A percentile compares a stretch with the other conserved stretches of the same genome.
Evolutionary conservation across 164 flowering plant genomes (phyloP).

Genomic region (Dillenia suffruticosa): DNA sequence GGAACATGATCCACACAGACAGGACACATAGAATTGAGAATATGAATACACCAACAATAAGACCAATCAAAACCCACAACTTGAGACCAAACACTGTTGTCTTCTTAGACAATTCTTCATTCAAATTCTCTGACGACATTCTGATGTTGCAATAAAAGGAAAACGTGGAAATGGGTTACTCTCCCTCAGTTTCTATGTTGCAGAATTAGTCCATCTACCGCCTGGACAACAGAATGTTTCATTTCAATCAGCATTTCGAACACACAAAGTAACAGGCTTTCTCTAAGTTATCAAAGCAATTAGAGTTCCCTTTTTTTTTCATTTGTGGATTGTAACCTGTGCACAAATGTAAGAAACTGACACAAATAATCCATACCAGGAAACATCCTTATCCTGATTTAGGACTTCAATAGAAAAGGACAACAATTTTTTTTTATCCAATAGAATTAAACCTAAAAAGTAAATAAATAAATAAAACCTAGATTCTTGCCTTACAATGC

Average conservation of each 20-base stretch:
- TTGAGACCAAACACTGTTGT: conserved; percentile 49
- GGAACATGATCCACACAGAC: conserved; percentile 51
- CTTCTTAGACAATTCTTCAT: conserved; percentile 44
- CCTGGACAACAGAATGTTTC: neutral
- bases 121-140: conserved; percentile 51
- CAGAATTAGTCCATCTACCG: neutral
- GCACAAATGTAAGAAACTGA: neutral
- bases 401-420: too few relatives aligned
- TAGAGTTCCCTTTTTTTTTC: conserved; percentile 6
- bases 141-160: conserved; percentile 1
- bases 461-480: neutral
- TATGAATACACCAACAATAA: conserved; percentile 61
- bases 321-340: neutral
- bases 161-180: neutral
- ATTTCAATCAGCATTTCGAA: neutral
- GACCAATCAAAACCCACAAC: conserved; percentile 73
- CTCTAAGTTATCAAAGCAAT: conserved; percentile 5
- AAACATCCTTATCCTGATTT: too few relatives aligned
- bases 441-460: neutral
- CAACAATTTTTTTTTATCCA: neutral
- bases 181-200: neutral
- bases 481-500: neutral
- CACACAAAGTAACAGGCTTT: neutral
- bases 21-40: conserved; percentile 55
- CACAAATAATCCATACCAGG: too few relatives aligned